Conservation (phyloP, 1,284 basidiomycete genomes). For the Trichosporon inkin region DNA sequence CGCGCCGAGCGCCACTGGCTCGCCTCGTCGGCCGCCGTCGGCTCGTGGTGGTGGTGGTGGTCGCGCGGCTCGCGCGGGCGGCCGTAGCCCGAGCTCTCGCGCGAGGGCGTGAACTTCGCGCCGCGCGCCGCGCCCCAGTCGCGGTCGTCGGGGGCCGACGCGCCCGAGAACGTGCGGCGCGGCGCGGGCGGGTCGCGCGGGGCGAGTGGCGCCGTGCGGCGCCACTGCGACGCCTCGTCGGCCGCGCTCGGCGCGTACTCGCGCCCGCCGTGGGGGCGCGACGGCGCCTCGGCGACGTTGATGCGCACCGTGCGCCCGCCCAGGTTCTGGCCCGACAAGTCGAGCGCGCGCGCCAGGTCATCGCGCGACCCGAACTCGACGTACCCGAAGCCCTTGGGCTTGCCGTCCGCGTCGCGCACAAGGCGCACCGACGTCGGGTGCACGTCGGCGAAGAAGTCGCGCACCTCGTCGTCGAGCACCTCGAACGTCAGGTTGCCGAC, state of each 20-base stretch:
- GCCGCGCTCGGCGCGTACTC: conserved; percentile 49
- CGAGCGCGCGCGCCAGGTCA: conserved; percentile 74
- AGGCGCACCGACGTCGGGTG: conserved; percentile 83
- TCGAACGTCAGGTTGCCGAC: conserved; percentile 95
- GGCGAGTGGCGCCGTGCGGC: conserved; percentile 74
- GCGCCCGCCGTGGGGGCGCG: conserved; percentile 31
- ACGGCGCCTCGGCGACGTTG: conserved; percentile 84
- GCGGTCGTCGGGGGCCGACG: conserved; percentile 36
- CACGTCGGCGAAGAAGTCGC: conserved; percentile 63
- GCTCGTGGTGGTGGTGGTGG: conserved; percentile 10
- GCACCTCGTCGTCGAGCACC: conserved; percentile 76
- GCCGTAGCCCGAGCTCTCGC: conserved; percentile 40
- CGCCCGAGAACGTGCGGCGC: conserved; percentile 35
- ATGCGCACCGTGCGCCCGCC: conserved; percentile 78
- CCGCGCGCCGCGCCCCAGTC: conserved; percentile 53
- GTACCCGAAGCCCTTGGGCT: conserved; percentile 97
- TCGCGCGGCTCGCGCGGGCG: conserved; percentile 13
- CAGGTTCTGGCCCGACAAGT: conserved; percentile 60
- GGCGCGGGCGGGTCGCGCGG: conserved; percentile 23
- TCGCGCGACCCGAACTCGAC: conserved; percentile 85
- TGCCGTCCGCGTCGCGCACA: conserved; percentile 83
- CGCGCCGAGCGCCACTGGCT: conserved; percentile 53
- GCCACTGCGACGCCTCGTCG: conserved; percentile 63
- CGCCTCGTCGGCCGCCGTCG: conserved; percentile 51
- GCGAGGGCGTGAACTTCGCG: conserved; percentile 50